Evolutionary conservation across 2,329 filamentous ascomycete species (phyloP).

Genomic region (Xylaria sp.): DNA sequence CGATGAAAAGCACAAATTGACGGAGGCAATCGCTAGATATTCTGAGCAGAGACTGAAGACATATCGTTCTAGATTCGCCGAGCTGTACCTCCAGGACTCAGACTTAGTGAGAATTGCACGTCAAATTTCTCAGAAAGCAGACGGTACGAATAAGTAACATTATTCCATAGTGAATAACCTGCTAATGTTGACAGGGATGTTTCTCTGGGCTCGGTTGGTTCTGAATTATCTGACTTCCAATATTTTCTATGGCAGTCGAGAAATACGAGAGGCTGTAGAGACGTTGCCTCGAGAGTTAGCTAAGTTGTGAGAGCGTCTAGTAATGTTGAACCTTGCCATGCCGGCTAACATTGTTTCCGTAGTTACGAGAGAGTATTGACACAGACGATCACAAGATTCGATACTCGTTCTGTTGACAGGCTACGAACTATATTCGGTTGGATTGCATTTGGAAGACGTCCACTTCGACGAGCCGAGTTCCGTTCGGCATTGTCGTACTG

Average conservation of each 20-base stretch:
- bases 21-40: conserved; percentile 20
- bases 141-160: conserved; percentile 7
- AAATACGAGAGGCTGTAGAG: conserved; percentile 15
- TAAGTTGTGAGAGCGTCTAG: conserved; percentile 15
- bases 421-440: conserved; percentile 22
- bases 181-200: conserved; percentile 24
- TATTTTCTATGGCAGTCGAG: conserved; percentile 17
- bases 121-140: conserved; percentile 17
- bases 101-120: conserved; percentile 18
- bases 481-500: conserved; percentile 21
- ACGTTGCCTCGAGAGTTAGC: conserved; percentile 11
- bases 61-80: conserved; percentile 14
- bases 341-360: not conserved
- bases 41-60: conserved; percentile 13
- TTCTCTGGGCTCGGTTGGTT: conserved; percentile 25
- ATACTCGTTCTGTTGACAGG: conserved; percentile 17
- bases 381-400: conserved; percentile 20
- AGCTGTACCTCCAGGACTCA: conserved; percentile 7
- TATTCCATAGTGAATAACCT: not conserved
- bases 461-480: conserved; percentile 21
- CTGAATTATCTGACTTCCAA: conserved; percentile 23
- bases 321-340: not conserved
- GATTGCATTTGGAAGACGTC: conserved; percentile 21
- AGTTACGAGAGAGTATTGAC: conserved; percentile 23
- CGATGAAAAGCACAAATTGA: conserved; percentile 15